Evolutionary conservation across 1,139 yeast species (phyloP).

Genomic region (Yamadazyma atlantica): DNA sequence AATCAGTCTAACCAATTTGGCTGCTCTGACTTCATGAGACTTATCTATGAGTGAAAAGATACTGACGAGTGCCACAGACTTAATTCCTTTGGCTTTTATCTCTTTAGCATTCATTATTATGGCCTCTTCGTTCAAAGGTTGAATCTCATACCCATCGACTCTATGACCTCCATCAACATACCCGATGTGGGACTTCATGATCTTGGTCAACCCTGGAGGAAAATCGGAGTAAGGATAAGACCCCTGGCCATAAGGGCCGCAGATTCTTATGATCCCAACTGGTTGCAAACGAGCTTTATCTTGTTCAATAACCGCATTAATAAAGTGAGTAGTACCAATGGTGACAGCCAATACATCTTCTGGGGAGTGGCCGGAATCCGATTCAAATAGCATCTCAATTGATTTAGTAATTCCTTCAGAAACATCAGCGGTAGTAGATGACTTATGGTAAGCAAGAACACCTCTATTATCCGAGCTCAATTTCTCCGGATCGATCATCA

Average conservation of each 20-base stretch:
- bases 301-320: constrained; percentile 44
- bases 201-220: constrained; percentile 30
- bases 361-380: not conserved
- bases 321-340: constrained; percentile 47
- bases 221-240: constrained; percentile 41
- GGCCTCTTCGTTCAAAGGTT: constrained; percentile 27
- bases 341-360: constrained; percentile 35
- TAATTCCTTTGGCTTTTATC: constrained; percentile 26
- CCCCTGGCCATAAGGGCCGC: constrained; percentile 34
- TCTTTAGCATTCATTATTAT: constrained; percentile 24
- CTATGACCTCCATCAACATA: constrained; percentile 36
- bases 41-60: constrained; percentile 35
- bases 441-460: constrained; percentile 40
- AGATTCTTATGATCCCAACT: constrained; percentile 40
- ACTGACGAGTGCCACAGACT: constrained; percentile 35
- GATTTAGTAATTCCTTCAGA: constrained; percentile 41
- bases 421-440: constrained; percentile 42
- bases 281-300: constrained; percentile 34
- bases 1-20: constrained; percentile 22
- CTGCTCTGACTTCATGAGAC: constrained; percentile 32
- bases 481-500: constrained; percentile 34
- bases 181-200: constrained; percentile 30
- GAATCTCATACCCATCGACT: constrained; percentile 38
- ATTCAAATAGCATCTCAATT: constrained; percentile 24
- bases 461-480: constrained; percentile 22